Conservation (phyloP, 257 asterid genomes). For the Petunia axillaris region DNA sequence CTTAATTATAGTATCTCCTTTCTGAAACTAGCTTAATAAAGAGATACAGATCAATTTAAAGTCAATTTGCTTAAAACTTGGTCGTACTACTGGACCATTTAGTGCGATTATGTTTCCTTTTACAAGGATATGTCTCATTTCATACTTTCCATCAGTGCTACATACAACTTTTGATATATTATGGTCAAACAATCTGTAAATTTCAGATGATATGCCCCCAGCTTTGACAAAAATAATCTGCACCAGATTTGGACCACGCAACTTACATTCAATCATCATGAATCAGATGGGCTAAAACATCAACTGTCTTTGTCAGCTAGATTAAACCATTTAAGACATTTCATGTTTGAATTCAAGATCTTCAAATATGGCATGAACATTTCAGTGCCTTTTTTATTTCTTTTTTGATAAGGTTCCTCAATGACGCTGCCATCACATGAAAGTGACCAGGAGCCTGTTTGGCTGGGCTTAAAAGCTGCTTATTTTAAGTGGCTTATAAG, state of each 20-base stretch:
- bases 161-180: not conserved
- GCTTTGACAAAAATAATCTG: not conserved
- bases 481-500: no score
- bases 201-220: not conserved
- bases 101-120: not conserved
- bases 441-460: no score
- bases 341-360: not conserved
- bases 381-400: no score
- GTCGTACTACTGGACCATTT: not conserved
- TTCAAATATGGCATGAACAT: not conserved
- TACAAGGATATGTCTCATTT: constrained; percentile 5
- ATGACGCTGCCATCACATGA: no score
- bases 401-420: no score
- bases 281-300: constrained; percentile 5
- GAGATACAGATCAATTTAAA: not conserved
- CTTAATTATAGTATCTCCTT: not conserved
- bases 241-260: not conserved
- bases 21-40: not conserved
- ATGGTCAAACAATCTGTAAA: not conserved
- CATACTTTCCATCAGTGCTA: not conserved
- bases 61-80: not conserved
- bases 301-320: not conserved
- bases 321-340: not conserved
- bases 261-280: constrained; percentile 13
- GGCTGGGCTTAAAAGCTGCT: no score